Base-by-base conservation (phyloP, 1,284 basidiomycete species). In the Irpex sp. region DNA sequence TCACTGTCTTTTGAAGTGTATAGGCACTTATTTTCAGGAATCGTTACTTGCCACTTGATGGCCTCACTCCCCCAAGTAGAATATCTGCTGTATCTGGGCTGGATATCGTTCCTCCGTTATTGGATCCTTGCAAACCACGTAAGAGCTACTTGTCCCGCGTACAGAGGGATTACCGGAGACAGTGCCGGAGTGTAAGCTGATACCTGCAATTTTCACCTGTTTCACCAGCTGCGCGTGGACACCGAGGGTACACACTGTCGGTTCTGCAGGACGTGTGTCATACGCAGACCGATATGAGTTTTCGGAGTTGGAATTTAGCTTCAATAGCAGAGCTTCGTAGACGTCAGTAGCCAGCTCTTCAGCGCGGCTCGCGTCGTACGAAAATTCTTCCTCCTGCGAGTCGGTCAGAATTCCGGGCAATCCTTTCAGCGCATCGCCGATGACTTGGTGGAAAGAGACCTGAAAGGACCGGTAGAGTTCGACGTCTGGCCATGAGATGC, bases 401-500 rank as follows among this genome's bases (percentile, higher is more conserved):
- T 17, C n/a, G 13, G 50, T 7, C 8, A 51, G n/a, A 17, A 51
- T 51, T 4, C 50, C 50, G 2, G 50, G 50, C 17, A 51, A 26
- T 9, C 50, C 50, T 9, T 1, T 2, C n/a, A 51, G 17, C 9
- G 50, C 50, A 51, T 51, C 50, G 8, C 50, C 50, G 17, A 51
- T 51, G 5, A 7, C 50, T 4, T n/a, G 50, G 17, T 51, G 5
- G 50, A 51, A 51, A 4, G 50, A 51, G 17, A 7, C 26, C 19
- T 17, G 26, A 6, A 51, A 51, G 4, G 17, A 9, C 3, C 19
- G 17, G 8, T 51, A 51, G 17, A 15, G 19, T 33, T 65, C 65
- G 15, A 37, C 8, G 1, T 56, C 8, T 1, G 65, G 66, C 66
- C 66, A 67, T 4, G 54, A 13, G 2, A 61, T 36, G 6, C 46